Evolutionary conservation across 2,329 filamentous ascomycete species (phyloP), one percentile per base, ranked within the genome.

Genomic region (Claviceps citrina): DNA sequence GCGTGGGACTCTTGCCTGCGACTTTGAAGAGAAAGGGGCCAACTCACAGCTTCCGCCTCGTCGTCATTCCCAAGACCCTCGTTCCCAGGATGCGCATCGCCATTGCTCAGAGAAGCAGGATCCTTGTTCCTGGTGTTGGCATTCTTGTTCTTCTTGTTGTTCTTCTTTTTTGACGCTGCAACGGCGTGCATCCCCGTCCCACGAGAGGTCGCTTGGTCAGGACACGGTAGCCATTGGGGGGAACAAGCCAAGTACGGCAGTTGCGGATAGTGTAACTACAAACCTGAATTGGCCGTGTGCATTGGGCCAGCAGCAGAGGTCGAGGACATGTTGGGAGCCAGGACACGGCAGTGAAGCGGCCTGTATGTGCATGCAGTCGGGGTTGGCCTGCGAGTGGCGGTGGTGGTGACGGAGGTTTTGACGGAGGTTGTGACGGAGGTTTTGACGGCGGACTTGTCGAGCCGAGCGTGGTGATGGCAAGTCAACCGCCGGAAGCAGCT

Each of bases 141-240:
- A 49, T 67, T 71, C 64, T 70, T 73, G 62, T 72, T 76, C 59
- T 73, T 76, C 50, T 69, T 74, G 51, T 66, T 69, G 54, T 66
- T 69, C 61, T 71, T 75, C 61, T 72, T 75, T 58, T 68, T 71
- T 37, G 64, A 51, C 49, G 60, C 63, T 64, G 52, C 43, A 49
- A 16, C 18, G 26, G 19, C 13, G n/a, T 13, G 18, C 26, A 22
- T 26, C 22, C 36, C 13, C n/a, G 26, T 30, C 36, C 36, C 46
- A 44, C 18, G 12, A 39, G 22, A 39, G 38, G 38, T 39, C 22
- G 22, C 13, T 27, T 19, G 40, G 46, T 57, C 47, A 57, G 54
- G 49, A 56, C 49, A 55, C 54, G 46, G 53, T 52, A 47, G 51
- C 43, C 33, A 43, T 38, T 39, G 27, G 31, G 39, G 32, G 19